Base-by-base conservation (phyloP, 1,139 yeast species). In the Debaryomyces udenii region DNA sequence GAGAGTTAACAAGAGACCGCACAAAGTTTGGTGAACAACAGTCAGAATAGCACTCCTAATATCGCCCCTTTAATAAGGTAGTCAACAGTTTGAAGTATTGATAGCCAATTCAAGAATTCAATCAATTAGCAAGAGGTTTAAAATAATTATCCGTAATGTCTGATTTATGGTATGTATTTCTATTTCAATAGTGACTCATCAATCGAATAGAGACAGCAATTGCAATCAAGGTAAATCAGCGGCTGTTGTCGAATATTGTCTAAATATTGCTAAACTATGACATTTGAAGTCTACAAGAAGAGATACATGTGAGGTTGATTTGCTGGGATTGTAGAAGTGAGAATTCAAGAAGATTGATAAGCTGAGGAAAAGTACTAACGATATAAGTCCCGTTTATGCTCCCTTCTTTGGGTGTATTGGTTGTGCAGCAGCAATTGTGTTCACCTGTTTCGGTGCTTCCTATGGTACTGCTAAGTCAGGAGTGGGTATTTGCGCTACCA, bases 401-500 rank as follows among this genome's bases (percentile, higher is more conserved):
- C 96, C 97, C 66, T 90, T 90, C 76, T 88, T 90, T 67, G 96
- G 96, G 65, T 91, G 97, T 57, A 88, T 93, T 66, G 99, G 99
- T 63, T 94, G 99, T 78, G 96, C 99, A 48, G 91, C 98, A 43
- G 98, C 99, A 68, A 93, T 94, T 64, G 88, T 93, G 61, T 90
- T 93, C 81, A 93, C 99, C 68, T 89, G 96, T 70, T 86, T 91
- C 61, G 99, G 99, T 76, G 98, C 99, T 56, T 93, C 98, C 42
- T 90, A 91, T 68, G 99, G 99, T 77, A 94, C 99, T 53, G 99
- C 99, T 62, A 94, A 94, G 74, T 86, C 96, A 31, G 99, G 99
- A 74, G 96, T 93, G 51, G 99, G 99, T 82, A 91, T 94, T 64
- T 90, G 97, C 76, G 99, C 96, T 64, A 90, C 97, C 55, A 88